Evolutionary conservation across 176 grass and related monocot species (phyloP).

Genomic region (Bolboschoenus planiculmis): DNA sequence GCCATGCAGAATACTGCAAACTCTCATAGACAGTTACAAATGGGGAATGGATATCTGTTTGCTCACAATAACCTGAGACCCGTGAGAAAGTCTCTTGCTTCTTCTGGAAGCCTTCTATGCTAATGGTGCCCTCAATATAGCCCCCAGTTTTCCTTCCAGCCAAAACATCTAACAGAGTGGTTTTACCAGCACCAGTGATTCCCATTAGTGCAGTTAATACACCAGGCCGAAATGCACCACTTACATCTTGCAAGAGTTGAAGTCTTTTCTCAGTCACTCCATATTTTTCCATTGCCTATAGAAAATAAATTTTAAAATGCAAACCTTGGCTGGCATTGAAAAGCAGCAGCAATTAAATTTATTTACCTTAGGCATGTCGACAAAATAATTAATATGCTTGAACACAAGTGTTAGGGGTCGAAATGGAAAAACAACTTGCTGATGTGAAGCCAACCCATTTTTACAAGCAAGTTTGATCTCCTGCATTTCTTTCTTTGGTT

Average conservation of each 20-base stretch:
- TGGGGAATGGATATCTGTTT: conserved; percentile 79
- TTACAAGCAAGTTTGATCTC: conserved; percentile 22
- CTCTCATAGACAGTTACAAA: conserved; percentile 78
- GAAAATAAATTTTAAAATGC: conserved; percentile 15
- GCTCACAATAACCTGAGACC: conserved; percentile 93
- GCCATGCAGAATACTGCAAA: conserved; percentile 77
- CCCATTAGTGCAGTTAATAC: conserved; percentile 94
- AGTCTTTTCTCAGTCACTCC: conserved; percentile 69
- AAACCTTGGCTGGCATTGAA: conserved; percentile 9
- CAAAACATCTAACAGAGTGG: conserved; percentile 87
- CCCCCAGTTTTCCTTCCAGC: conserved; percentile 94
- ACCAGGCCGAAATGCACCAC: conserved; percentile 72
- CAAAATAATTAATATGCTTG: conserved; percentile 76
- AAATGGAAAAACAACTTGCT: conserved; percentile 58
- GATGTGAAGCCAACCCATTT: conserved; percentile 24
- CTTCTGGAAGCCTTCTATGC: conserved; percentile 73
- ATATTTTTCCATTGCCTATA: conserved; percentile 66
- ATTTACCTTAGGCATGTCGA: conserved; percentile 87
- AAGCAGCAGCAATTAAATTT: conserved; percentile 3
- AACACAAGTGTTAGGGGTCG: conserved; percentile 74
- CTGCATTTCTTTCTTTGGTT: conserved; percentile 17
- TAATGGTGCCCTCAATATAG: conserved; percentile 63
- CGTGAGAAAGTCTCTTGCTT: conserved; percentile 85
- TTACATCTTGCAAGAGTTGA: conserved; percentile 72
- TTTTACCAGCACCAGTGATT: conserved; percentile 91